Evolutionary conservation across 805 yeast species (phyloP), one percentile per base, ranked within the genome.

Genomic region (Saccharomycodes ludwigii): DNA sequence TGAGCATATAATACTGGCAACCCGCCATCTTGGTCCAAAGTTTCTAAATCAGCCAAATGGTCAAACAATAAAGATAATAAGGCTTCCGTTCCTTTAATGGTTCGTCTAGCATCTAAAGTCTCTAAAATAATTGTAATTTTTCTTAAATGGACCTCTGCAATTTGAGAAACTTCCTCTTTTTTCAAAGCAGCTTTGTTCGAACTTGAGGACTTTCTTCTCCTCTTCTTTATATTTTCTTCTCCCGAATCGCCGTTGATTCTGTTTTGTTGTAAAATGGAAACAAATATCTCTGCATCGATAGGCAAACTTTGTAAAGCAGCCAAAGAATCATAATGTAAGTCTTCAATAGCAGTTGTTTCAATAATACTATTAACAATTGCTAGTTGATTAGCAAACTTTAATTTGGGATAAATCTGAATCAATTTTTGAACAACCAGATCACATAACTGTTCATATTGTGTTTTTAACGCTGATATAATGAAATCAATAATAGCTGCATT

Each of bases 1-100:
- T 91, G 94, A 1, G 94, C 78, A 44, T 86, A 88, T 27, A 82
- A 63, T 4, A 88, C 88, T 4, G 98, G 95, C 39, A 91, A 61
- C 36, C 84, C 83, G 24, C 95, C 94, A 50, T 86, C 97, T 40
- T 73, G 75, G 27, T 94, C 95, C 29, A 91, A 64, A 18, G 94
- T 75, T 50, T 81, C 91, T 41, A 80, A 60, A 50, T 81, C 91
- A 32, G 82, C 71, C 31, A 81, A 59, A 22, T 77, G 61, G 40
- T 68, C 68, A 57, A 81, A 76, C 37, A 75, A 50, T 11, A 70
- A 56, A 31, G 63, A 61, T 24, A 75, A 54, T 30, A 75, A 54
- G 16, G 59, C 62, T 2, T 74, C 64, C 19, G 62, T 46, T 11
- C 54, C 48, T 11, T 45, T 43, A 8, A 54, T 43, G 11, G 43